Evolutionary conservation across 1,139 yeast genomes (phyloP), one percentile per base, ranked within the genome.

Genomic region (Yamadazyma friedrichii): DNA sequence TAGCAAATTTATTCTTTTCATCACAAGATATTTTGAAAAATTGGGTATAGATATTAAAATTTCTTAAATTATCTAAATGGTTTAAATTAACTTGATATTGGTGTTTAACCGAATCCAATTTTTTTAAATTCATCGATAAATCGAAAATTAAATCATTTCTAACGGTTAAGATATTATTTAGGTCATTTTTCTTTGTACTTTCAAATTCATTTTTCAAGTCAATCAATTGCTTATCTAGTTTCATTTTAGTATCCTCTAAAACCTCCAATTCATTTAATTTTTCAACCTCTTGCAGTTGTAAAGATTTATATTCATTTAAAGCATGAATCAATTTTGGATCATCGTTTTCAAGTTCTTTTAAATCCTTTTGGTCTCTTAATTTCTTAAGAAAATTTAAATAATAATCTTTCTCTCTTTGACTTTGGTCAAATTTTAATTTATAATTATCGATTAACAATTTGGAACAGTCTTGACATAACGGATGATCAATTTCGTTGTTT

Each of bases 391-490:
- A 89, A 27, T 79, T 76, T 31, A 82, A 67, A 59, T 89, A 94
- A 2, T 79, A 74, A 42, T 91, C 96, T 52, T 94, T 81, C 52
- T 93, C 97, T 47, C 74, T 74, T 34, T 85, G 80, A 10, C 83
- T 76, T 45, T 82, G 88, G 45, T 86, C 93, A 57, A 85, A 87
- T 51, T 84, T 83, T 20, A 69, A 61, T 53, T 82, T 84, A 58
- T 88, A 73, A 44, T 82, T 83, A n/a, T 78, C 82, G 4, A 85
- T 70, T 25, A 91, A 61, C 24, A 76, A 58, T 34, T 74, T 79
- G 3, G 95, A 87, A 59, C 98, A 93, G 38, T 91, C 98, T 27
- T 74, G 72, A 52, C 98, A 91, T 12, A 94, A 78, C 0, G 98
- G 98, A 54, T 87, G 76, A 48, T 88, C 95, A n/a, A 91, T 74